Conservation (phyloP, 108 stramenopile genomes). For the Nitzschia sp. region DNA sequence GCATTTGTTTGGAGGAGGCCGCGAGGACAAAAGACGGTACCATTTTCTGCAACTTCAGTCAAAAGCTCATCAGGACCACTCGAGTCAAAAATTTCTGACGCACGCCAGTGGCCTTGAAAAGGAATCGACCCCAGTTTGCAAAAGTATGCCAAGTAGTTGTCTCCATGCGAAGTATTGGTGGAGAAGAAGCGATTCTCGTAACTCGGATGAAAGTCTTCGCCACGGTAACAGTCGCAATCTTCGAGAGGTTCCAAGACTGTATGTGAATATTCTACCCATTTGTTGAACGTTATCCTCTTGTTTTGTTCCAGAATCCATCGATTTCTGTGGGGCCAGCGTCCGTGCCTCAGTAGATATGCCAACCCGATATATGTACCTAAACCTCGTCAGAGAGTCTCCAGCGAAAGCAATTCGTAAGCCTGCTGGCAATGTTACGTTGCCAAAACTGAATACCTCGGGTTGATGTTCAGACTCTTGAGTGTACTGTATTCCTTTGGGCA, state of each 20-base stretch:
- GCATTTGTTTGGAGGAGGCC: conserved; percentile 1
- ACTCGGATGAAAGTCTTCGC: neutral
- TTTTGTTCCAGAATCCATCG: conserved; percentile 2
- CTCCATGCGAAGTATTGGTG: neutral
- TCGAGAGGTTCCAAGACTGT: conserved; percentile 27
- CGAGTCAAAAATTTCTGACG: neutral
- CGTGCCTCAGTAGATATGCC: conserved; percentile 27
- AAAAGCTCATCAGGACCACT: neutral
- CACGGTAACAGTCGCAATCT: conserved; percentile 39
- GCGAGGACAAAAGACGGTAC: neutral
- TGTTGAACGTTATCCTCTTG: conserved; percentile 26
- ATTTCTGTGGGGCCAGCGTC: neutral
- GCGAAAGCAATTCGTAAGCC: conserved; percentile 30
- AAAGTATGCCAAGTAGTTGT: conserved; percentile 23
- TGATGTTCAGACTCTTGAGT: no score
- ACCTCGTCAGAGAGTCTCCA: conserved; percentile 48
- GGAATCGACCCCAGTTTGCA: conserved; percentile 21
- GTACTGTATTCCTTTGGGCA: no score
- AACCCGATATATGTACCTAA: conserved; percentile 40
- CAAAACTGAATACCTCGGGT: no score
- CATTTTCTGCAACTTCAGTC: neutral
- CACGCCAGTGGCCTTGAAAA: conserved; percentile 17
- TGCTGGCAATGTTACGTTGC: no score
- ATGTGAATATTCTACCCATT: conserved; percentile 35
- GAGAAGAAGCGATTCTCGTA: conserved; percentile 34